Evolutionary conservation across 2,329 filamentous ascomycete species (phyloP), one percentile per base, ranked within the genome.

Genomic region (Diaporthe ilicicola): DNA sequence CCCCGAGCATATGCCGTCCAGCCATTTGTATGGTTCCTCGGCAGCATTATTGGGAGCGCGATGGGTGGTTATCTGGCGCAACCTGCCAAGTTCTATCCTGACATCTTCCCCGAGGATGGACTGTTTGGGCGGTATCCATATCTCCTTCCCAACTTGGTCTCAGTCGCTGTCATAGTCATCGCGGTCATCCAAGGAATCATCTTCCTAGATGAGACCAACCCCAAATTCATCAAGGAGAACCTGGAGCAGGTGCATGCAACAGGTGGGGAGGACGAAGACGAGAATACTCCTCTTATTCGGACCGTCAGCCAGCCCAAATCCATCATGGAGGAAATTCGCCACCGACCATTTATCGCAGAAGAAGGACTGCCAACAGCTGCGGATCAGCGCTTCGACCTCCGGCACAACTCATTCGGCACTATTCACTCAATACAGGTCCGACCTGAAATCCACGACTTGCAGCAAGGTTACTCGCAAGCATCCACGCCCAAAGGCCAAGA

Each of bases 91-190:
- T 73, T 73, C 56, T 73, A 73, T 29, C 71, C 71, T 3, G 73
- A 71, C 0, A 48, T 82, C 24, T 84, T 84, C 55, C 75, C 82
- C 2, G 73, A 77, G 32, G 82, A 83, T 32, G 82, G 82, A 1
- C 53, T 84, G 1, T 84, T 84, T 59, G 91, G 91, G 51, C 85
- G 86, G 9, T 93, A 91, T 75, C 92, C 93, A 0, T 95, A 93
- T 74, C 84, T 93, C n/a, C 81, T 82, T 34, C 81, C 81, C 3
- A 82, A 82, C 50, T 76, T 82, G 17, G 84, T 94, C 27, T 90
- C 93, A 68, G 92, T 91, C 1, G 83, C 81, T 1, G 84, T 94
- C 2, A 85, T 94, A 27, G 74, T 88, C 3, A 74, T 93, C 1
- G 93, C 94, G 64, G 85, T 94, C 17, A 76, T 91, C 2, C 80